Evolutionary conservation across 2,329 filamentous ascomycete genomes (phyloP).

Genomic region (Davidsoniella virescens): DNA sequence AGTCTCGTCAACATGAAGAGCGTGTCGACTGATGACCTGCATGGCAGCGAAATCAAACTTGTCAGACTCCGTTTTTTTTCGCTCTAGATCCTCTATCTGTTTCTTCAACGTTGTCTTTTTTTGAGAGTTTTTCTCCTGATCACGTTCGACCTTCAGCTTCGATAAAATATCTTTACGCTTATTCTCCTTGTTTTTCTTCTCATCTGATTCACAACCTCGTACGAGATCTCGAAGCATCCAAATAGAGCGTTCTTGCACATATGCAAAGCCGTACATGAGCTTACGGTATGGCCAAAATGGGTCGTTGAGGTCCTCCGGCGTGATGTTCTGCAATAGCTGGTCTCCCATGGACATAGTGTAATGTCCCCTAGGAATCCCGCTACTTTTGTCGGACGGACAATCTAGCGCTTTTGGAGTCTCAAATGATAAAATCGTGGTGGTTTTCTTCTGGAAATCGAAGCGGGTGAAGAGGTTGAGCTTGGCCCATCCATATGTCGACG

Average conservation of each 20-base stretch:
- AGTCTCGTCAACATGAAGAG: neutral
- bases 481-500: neutral
- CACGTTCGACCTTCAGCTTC: too few relatives aligned
- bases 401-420: neutral
- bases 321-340: neutral
- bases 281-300: slow-evolving; percentile 4
- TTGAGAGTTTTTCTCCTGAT: too few relatives aligned
- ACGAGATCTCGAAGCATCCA: slow-evolving; percentile 4
- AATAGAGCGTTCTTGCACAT: slow-evolving; percentile 1
- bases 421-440: slow-evolving; percentile 3
- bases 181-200: too few relatives aligned
- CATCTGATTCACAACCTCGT: neutral
- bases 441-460: neutral
- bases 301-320: neutral
- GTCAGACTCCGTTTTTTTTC: neutral
- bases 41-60: neutral
- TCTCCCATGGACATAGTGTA: neutral
- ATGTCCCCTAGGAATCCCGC: neutral
- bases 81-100: neutral
- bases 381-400: neutral
- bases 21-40: slow-evolving; percentile 1
- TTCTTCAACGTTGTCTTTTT: too few relatives aligned
- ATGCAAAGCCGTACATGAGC: neutral
- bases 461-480: slow-evolving; percentile 5
- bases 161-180: too few relatives aligned